Conservation (phyloP, 768 basidiomycete species). For the Phylloporus sp. region DNA sequence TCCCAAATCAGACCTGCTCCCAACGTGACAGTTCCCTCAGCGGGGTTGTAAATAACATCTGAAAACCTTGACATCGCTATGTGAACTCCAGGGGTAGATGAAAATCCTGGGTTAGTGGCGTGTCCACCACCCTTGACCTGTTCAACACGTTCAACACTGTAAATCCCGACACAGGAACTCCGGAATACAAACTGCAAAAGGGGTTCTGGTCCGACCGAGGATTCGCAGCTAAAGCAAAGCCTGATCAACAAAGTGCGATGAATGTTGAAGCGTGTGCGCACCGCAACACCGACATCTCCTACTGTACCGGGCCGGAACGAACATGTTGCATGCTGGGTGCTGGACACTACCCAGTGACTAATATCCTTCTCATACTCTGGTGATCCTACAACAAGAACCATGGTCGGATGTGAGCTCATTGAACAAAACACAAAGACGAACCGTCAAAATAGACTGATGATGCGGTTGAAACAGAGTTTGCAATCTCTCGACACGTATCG, state of each 20-base stretch:
- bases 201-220: slow-evolving; percentile 42
- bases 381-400: neutral
- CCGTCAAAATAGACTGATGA: slow-evolving; percentile 46
- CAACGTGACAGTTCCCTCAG: slow-evolving; percentile 36
- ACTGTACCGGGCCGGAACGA: slow-evolving; percentile 55
- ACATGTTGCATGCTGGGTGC: slow-evolving; percentile 42
- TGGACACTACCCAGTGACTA: slow-evolving; percentile 48
- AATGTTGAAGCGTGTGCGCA: slow-evolving; percentile 14
- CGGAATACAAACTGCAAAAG: slow-evolving; percentile 12
- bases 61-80: slow-evolving; percentile 51
- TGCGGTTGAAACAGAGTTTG: slow-evolving; percentile 36
- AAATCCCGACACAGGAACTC: too few species aligned
- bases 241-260: neutral
- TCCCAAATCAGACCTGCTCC: slow-evolving; percentile 53
- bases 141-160: neutral
- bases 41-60: slow-evolving; percentile 38
- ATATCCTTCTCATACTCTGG: slow-evolving; percentile 39
- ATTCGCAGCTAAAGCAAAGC: neutral
- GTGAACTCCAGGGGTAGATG: slow-evolving; percentile 54
- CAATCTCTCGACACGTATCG: slow-evolving; percentile 36
- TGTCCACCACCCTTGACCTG: slow-evolving; percentile 62
- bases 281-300: slow-evolving; percentile 46
- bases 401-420: neutral
- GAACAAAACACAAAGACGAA: slow-evolving; percentile 10
- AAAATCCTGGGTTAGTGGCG: slow-evolving; percentile 48